These are phyloP conservation scores for Ecytonucleospora hepatopenaei DNA, from an alignment of 371 early-diverging fungal genomes.

Conservation along the genomic window DNA sequence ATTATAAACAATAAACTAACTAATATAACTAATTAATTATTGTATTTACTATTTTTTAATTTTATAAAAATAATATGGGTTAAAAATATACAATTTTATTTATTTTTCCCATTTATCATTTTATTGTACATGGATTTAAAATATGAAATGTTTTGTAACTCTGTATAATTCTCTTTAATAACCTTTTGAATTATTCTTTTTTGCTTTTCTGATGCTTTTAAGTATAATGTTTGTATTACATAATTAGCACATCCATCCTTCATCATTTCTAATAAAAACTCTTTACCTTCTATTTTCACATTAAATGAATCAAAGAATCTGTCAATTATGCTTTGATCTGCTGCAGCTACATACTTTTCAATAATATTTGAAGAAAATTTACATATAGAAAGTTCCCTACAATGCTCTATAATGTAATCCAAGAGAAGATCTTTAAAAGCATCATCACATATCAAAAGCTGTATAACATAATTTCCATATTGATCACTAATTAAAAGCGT, in stretches of 20 bases:
- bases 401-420: constrained; percentile 76
- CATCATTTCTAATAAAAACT: constrained; percentile 72
- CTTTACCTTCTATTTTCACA: constrained; percentile 74
- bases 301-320: constrained; percentile 89
- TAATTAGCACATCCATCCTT: constrained; percentile 96
- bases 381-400: constrained; percentile 68
- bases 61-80: too few species aligned
- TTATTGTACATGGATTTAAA: background rate
- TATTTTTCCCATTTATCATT: too few species aligned
- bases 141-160: background rate
- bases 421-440: background rate
- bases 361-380: constrained; percentile 60
- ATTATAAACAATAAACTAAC: too few species aligned
- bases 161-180: background rate
- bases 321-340: constrained; percentile 70
- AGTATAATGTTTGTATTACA: constrained; percentile 92
- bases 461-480: constrained; percentile 97
- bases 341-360: constrained; percentile 36
- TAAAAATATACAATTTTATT: too few species aligned
- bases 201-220: constrained; percentile 50
- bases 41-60: too few species aligned
- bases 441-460: constrained; percentile 62
- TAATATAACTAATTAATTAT: too few species aligned
- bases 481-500: constrained; percentile 81
- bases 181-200: background rate